These are phyloP conservation scores for Psidium guajava DNA, from an alignment of 345 rosid species.

Conservation along the genomic window DNA sequence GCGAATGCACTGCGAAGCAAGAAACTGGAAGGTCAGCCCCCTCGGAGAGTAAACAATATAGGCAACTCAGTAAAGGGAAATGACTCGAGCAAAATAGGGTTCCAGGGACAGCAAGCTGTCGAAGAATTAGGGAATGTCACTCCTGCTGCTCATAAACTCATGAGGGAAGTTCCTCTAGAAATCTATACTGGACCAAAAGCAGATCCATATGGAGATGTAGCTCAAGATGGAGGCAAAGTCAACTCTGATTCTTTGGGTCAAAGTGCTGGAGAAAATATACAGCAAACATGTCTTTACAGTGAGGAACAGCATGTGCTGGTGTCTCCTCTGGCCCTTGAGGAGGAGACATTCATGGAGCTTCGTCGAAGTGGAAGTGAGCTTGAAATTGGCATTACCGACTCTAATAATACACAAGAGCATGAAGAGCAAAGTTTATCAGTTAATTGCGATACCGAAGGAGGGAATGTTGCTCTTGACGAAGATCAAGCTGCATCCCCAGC, in stretches of 20 bases:
- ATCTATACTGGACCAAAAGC: neutral
- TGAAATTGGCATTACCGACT: neutral
- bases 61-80: slow-evolving; percentile 19
- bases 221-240: neutral
- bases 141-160: neutral
- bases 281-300: neutral
- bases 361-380: neutral
- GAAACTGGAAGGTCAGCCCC: slow-evolving; percentile 21
- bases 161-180: neutral
- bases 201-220: neutral
- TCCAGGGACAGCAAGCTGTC: neutral
- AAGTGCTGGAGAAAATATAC: neutral
- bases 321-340: neutral
- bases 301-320: neutral
- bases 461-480: neutral
- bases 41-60: slow-evolving; percentile 16
- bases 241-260: neutral
- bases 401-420: neutral
- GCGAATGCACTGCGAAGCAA: slow-evolving; percentile 36
- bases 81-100: neutral
- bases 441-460: neutral
- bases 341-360: neutral
- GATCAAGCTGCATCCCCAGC: neutral
- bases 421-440: neutral
- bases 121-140: neutral